A percentile compares a stretch with the other conserved stretches of the same genome.
Conservation (phyloP, 2,329 filamentous ascomycete genomes). For the Metarhizium humberi region DNA sequence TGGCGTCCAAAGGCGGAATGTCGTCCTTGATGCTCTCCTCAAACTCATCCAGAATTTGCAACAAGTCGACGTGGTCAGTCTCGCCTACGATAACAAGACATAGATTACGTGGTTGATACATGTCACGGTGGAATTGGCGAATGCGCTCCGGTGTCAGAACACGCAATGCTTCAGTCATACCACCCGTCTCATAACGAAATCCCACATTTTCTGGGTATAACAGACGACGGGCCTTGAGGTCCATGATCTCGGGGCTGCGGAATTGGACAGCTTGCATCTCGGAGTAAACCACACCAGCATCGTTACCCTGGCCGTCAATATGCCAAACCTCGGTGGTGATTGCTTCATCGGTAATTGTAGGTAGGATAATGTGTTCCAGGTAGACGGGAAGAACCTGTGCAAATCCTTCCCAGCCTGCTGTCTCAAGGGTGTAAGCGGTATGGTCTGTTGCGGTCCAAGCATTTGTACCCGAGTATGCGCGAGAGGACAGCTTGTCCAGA, state of each 20-base stretch:
- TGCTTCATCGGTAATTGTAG: conserved; percentile 83
- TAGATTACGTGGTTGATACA: conserved; percentile 97
- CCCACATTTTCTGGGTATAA: conserved; percentile 85
- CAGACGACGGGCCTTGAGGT: conserved; percentile 67
- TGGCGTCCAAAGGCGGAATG: conserved; percentile 63
- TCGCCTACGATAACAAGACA: conserved; percentile 89
- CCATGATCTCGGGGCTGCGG: conserved; percentile 75
- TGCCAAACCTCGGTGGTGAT: conserved; percentile 97
- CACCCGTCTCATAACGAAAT: conserved; percentile 96
- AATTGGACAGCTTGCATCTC: conserved; percentile 98
- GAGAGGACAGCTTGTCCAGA: conserved; percentile 84
- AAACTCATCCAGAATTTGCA: conserved; percentile 77
- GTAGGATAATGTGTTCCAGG: conserved; percentile 84
- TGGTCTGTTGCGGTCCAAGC: conserved; percentile 96
- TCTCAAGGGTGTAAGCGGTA: conserved; percentile 91
- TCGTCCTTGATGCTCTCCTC: conserved; percentile 78
- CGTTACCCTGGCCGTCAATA: conserved; percentile 84
- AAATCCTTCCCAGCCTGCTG: conserved; percentile 95
- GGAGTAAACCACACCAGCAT: conserved; percentile 95
- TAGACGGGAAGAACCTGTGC: conserved; percentile 91
- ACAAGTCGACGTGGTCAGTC: conserved; percentile 70
- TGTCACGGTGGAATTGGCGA: conserved; percentile 85
- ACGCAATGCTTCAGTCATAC: conserved; percentile 86
- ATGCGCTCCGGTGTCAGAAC: conserved; percentile 83
- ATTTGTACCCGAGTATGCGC: conserved; percentile 90